These are phyloP conservation scores for Agarophyton chilense DNA, from an alignment of 23 red algal species.

Conservation along the genomic window DNA sequence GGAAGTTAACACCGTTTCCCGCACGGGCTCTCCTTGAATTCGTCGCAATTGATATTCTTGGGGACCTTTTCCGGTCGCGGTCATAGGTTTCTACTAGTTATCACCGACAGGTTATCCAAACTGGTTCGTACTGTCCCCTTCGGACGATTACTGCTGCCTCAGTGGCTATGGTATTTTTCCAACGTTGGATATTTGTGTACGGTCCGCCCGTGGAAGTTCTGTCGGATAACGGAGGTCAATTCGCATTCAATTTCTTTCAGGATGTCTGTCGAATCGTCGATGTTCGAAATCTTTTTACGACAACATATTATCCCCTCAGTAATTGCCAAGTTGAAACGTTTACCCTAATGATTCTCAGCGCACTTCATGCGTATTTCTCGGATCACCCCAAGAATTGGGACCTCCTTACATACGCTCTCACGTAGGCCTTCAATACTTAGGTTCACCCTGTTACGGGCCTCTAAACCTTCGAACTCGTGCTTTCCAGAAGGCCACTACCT, in stretches of 20 bases:
- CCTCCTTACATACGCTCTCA: neutral
- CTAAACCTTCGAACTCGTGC: neutral
- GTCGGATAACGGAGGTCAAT: slow-evolving; percentile 7
- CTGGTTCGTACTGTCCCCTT: neutral
- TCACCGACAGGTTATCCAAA: slow-evolving; percentile 39
- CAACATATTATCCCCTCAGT: slow-evolving; percentile 4
- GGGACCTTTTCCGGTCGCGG: neutral
- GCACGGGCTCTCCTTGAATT: neutral
- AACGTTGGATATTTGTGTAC: neutral
- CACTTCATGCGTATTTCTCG: neutral
- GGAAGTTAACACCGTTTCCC: neutral
- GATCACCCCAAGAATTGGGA: neutral
- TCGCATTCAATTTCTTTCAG: neutral
- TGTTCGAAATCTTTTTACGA: slow-evolving; percentile 3
- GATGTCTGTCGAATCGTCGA: neutral
- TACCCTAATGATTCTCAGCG: neutral
- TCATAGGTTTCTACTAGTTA: slow-evolving; percentile 8
- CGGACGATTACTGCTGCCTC: neutral
- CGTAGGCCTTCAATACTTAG: neutral
- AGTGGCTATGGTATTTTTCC: neutral
- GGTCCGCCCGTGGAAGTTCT: neutral
- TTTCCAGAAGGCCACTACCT: neutral
- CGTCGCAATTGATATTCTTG: slow-evolving; percentile 22
- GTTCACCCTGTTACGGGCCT: neutral
- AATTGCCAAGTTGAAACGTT: slow-evolving; percentile 19